These are phyloP conservation scores for Pueraria montana DNA, from an alignment of 306 rosid genomes.

Conservation along the genomic window DNA sequence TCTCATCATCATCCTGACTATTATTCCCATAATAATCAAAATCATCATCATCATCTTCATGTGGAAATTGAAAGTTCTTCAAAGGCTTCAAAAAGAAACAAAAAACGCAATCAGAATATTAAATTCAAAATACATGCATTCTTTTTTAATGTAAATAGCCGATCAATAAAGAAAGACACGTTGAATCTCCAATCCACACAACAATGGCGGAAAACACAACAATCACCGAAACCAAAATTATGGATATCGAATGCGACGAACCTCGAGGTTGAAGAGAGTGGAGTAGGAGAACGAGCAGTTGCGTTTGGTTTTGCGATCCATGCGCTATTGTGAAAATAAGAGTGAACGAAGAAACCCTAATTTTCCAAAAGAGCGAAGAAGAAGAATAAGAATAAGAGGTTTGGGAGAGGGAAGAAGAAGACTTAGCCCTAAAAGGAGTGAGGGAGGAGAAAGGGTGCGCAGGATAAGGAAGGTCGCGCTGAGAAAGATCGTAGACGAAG, in stretches of 20 bases:
- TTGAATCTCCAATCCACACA: constrained; percentile 28
- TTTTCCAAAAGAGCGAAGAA: constrained; percentile 25
- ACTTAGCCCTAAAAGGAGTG: constrained; percentile 39
- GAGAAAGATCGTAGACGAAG: constrained; percentile 49
- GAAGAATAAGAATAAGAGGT: constrained; percentile 34
- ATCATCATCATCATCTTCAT: constrained; percentile 81
- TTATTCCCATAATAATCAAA: constrained; percentile 92
- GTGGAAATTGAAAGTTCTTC: constrained; percentile 91
- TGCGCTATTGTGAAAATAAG: constrained; percentile 39
- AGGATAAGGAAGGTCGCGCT: constrained; percentile 52
- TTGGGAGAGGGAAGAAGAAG: constrained; percentile 36
- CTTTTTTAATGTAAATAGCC: not conserved
- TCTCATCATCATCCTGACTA: constrained; percentile 95
- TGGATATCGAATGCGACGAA: constrained; percentile 30
- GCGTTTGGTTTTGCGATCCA: constrained; percentile 75
- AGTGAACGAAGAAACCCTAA: constrained; percentile 44
- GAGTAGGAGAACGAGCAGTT: constrained; percentile 68
- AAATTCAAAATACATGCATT: not conserved
- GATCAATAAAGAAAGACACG: not conserved
- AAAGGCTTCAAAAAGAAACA: constrained; percentile 73
- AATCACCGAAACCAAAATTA: not conserved
- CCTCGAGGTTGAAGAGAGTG: constrained; percentile 88
- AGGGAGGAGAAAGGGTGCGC: constrained; percentile 63
- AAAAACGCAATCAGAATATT: constrained; percentile 45
- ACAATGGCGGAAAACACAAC: too few species aligned